These are phyloP conservation scores for Brassica nigra DNA, from an alignment of 345 rosid species.

Conservation along the genomic window DNA sequence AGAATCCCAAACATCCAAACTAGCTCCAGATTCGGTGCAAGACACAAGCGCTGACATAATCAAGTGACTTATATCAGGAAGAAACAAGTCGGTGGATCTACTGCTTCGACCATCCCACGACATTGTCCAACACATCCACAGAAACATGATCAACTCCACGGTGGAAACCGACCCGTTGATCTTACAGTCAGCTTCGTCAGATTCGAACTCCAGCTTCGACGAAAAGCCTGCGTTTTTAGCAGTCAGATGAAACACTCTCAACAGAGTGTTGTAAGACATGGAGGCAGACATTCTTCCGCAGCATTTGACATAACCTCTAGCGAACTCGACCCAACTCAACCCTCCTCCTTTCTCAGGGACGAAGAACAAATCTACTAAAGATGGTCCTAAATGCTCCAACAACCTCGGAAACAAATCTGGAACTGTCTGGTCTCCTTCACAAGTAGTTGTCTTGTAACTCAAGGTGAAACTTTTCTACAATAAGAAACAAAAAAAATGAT, in stretches of 20 bases:
- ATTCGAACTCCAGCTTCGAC: conserved; percentile 64
- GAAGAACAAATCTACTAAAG: conserved; percentile 68
- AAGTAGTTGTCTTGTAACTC: conserved; percentile 42
- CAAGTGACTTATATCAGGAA: conserved; percentile 69
- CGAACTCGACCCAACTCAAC: conserved; percentile 70
- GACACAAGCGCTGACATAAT: conserved; percentile 63
- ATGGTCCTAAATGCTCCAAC: conserved; percentile 64
- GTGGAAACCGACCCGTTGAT: conserved; percentile 57
- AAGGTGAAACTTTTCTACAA: conserved; percentile 67
- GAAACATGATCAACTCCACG: conserved; percentile 54
- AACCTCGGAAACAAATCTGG: conserved; percentile 52
- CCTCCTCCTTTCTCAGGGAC: conserved; percentile 55
- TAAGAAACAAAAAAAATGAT: not conserved
- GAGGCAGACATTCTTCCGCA: conserved; percentile 81
- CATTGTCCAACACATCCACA: conserved; percentile 81
- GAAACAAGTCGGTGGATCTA: conserved; percentile 35
- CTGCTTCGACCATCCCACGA: conserved; percentile 51
- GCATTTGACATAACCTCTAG: conserved; percentile 71
- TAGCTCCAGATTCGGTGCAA: conserved; percentile 54
- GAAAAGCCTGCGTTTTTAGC: conserved; percentile 48
- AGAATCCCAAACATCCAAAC: conserved; percentile 60
- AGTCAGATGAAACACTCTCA: conserved; percentile 53
- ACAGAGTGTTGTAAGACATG: conserved; percentile 48
- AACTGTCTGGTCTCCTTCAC: conserved; percentile 43
- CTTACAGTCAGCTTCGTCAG: conserved; percentile 64